Percentiles rank a stretch among this genome's conserved stretches.
Evolutionary conservation across 2,329 filamentous ascomycete genomes (phyloP).

Genomic region (Fusarium xylarioides): DNA sequence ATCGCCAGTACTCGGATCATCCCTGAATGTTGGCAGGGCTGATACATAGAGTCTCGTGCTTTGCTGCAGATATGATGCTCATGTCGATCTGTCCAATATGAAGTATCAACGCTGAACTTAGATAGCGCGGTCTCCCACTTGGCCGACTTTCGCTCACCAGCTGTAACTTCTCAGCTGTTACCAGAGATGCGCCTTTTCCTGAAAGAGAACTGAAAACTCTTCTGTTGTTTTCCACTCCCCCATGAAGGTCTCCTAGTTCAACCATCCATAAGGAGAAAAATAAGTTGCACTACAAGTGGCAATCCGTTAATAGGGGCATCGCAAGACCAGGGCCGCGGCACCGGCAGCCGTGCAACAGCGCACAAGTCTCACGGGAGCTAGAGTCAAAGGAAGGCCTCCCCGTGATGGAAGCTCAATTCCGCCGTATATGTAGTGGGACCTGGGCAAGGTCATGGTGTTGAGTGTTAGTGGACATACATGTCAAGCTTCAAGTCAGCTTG

Average conservation of each 20-base stretch:
- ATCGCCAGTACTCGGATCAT: conserved; percentile 2
- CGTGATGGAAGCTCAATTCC: conserved; percentile 22
- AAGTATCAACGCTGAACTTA: conserved; percentile 13
- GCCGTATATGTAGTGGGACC: conserved; percentile 9
- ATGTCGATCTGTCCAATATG: conserved; percentile 4
- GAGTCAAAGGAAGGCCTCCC: conserved; percentile 20
- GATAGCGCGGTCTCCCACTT: not conserved
- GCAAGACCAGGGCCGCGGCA: conserved; percentile 24
- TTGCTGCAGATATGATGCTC: conserved; percentile 9
- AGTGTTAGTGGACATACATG: conserved; percentile 8
- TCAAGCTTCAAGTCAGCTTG: conserved; percentile 19
- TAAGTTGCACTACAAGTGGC: conserved; percentile 18
- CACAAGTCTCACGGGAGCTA: conserved; percentile 20
- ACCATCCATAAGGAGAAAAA: conserved; percentile 6
- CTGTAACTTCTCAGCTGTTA: conserved; percentile 12
- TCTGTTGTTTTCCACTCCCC: not conserved
- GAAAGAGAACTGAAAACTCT: conserved; percentile 1
- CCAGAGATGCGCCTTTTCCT: not conserved
- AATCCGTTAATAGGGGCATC: conserved; percentile 12
- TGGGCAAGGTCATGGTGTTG: conserved; percentile 16
- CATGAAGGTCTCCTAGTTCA: not conserved
- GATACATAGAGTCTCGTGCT: not conserved
- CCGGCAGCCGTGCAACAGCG: conserved; percentile 28
- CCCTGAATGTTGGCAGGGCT: conserved; percentile 33
- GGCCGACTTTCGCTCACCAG: conserved; percentile 8